Base-by-base conservation (phyloP, 2,329 filamentous ascomycete species). In the Trichoderma pleuroti region DNA sequence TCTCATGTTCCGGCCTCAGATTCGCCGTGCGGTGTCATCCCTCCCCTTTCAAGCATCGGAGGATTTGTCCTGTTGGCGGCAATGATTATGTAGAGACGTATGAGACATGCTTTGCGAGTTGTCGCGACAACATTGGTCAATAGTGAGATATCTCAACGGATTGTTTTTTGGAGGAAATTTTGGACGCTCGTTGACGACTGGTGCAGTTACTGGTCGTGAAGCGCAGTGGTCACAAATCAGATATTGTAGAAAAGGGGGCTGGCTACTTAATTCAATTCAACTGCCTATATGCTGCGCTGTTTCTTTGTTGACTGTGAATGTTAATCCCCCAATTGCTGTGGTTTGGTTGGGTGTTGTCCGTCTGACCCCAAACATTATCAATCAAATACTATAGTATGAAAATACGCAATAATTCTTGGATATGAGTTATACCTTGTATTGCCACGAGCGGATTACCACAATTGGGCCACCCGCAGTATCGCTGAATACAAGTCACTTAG, bases 1-100 rank as follows among this genome's bases (percentile, higher is more conserved):
- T 78, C 74, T 8, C 75, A 72, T 28, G 75, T 81, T 3, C 72
- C 72, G 7, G 72, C 75, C 5, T 80, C 80, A 4, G 74, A 75
- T 57, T 78, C 77, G 2, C 74, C 66, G 1, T 74, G 71, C 18
- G 73, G 74, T 24, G 72, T 72, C 3, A 56, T 76, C 18, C 72
- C 75, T 7, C 70, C 75, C 4, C 60, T 80, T 11, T 60, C 70
- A 8, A 73, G 67, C 2, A 72, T 80, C 49, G 72, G 73, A 10
- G 74, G 74, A n/a, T 61, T 81, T 1, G 70, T 77, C 18, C 30
- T 80, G 7, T 68, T 79, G 70, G 77, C 74, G 36, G 74, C 72
- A 28, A 73, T 77, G 62, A 74, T 77, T 16, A 73, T 77, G 65
- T 77, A 72, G 69, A 36, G 21, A 21, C 16, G 70, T 34, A 56